phyloP scores from a whole-genome alignment of 2,329 filamentous ascomycete species.

The Emydomyces testavorans region DNA sequence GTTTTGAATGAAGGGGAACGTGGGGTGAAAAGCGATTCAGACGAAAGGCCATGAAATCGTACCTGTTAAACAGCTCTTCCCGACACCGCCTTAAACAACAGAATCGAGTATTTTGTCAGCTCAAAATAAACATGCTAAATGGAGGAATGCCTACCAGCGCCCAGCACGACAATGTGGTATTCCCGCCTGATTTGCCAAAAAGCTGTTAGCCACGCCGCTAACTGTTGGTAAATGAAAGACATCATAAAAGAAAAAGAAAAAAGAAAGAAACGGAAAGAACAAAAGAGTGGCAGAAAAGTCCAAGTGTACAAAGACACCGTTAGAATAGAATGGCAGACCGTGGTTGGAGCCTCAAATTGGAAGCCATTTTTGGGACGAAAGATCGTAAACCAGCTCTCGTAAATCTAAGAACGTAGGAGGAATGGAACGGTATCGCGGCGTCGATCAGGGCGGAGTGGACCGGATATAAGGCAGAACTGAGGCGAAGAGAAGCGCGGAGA shows the following conservation, averaged over 20 bases:
- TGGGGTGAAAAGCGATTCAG: not conserved
- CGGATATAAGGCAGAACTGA: not conserved
- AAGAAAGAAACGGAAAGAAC: not conserved
- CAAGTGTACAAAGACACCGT: not conserved
- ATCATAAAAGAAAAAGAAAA: not conserved
- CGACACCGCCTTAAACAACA: constrained; percentile 59
- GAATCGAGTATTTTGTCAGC: constrained; percentile 17
- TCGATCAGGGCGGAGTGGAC: not conserved
- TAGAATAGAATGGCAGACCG: constrained; percentile 10
- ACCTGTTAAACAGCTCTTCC: constrained; percentile 88
- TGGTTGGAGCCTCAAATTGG: constrained; percentile 11
- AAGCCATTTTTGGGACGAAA: constrained; percentile 7
- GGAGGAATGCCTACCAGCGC: constrained; percentile 49
- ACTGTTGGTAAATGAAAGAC: constrained; percentile 1
- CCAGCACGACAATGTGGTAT: constrained; percentile 72
- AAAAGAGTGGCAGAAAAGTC: not conserved
- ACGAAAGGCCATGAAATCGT: constrained; percentile 24
- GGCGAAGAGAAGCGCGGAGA: not conserved
- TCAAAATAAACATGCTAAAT: not conserved
- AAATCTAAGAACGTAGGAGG: not conserved
- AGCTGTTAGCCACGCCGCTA: constrained; percentile 12
- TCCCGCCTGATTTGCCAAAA: constrained; percentile 43
- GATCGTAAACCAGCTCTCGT: not conserved
- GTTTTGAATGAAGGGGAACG: no score
- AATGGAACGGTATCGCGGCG: not conserved